These are phyloP conservation scores for Tolypocladium endophyticum DNA, from an alignment of 2,329 filamentous ascomycete species.

Conservation along the genomic window DNA sequence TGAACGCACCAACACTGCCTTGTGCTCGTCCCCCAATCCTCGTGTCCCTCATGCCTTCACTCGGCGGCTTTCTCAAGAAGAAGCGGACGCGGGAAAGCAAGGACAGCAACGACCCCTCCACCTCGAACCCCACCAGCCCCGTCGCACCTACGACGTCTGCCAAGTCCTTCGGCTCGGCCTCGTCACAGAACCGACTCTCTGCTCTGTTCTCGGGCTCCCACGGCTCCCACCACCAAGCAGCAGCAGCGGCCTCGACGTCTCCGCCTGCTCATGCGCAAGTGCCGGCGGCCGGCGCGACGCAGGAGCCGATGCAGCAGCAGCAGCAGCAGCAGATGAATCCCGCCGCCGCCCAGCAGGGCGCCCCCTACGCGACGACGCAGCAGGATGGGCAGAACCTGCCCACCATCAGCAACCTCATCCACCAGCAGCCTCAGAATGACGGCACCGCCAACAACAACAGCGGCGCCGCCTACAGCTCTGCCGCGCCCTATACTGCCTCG, in stretches of 20 bases:
- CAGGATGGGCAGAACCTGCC: conserved; percentile 59
- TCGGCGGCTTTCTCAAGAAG: conserved; percentile 96
- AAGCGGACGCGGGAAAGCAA: conserved; percentile 90
- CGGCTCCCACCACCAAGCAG: conserved; percentile 6
- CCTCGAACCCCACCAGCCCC: conserved; percentile 54
- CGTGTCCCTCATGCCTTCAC: conserved; percentile 63
- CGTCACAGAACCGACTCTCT: conserved; percentile 13
- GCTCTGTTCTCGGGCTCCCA: conserved; percentile 11
- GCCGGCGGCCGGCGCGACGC: conserved; percentile 12
- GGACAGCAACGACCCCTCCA: conserved; percentile 41
- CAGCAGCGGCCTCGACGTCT: conserved; percentile 6
- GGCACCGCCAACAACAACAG: conserved; percentile 15
- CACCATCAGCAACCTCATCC: conserved; percentile 76
- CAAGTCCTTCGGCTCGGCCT: conserved; percentile 35
- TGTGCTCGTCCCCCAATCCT: conserved; percentile 1
- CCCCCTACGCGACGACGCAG: conserved; percentile 15
- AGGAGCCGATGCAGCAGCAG: conserved; percentile 8
- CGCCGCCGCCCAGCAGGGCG: conserved; percentile 14
- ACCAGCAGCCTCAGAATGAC: conserved; percentile 36
- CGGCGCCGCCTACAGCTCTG: conserved; percentile 9
- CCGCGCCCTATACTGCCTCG: conserved; percentile 15
- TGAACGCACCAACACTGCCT: conserved; percentile 1
- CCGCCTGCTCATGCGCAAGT: conserved; percentile 8
- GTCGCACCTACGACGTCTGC: conserved; percentile 44
- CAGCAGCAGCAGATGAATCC: conserved; percentile 10